These are phyloP conservation scores for Hericium coralloides DNA, from an alignment of 768 basidiomycete genomes.

Conservation along the genomic window DNA sequence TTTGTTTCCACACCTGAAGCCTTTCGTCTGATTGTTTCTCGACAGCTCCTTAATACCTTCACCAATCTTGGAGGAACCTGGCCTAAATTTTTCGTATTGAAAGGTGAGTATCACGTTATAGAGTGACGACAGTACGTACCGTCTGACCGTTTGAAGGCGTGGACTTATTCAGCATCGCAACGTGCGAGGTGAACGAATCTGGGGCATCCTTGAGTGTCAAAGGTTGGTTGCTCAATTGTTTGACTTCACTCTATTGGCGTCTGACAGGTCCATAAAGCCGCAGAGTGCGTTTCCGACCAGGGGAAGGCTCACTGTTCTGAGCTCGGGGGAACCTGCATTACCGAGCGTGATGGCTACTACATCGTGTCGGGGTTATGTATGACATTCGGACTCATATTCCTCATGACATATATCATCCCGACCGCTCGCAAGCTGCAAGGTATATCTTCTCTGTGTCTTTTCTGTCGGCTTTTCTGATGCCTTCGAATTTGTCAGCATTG, in stretches of 20 bases:
- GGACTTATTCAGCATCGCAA: slow-evolving; percentile 80
- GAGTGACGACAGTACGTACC: background rate
- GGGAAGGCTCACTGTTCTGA: slow-evolving; percentile 74
- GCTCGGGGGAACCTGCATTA: slow-evolving; percentile 72
- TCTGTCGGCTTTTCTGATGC: background rate
- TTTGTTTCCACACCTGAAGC: background rate
- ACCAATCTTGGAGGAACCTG: slow-evolving; percentile 97
- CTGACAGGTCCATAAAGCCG: slow-evolving; percentile 32
- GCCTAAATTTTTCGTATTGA: slow-evolving; percentile 95
- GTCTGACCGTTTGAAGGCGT: slow-evolving; percentile 44
- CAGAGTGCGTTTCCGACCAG: slow-evolving; percentile 88
- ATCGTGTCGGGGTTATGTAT: slow-evolving; percentile 75
- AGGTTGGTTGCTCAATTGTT: slow-evolving; percentile 30
- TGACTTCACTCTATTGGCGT: background rate
- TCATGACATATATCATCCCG: slow-evolving; percentile 74
- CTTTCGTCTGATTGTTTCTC: background rate
- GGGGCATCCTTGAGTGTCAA: slow-evolving; percentile 40
- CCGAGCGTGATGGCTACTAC: slow-evolving; percentile 89
- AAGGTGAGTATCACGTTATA: slow-evolving; percentile 41
- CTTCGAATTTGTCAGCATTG: slow-evolving; percentile 34
- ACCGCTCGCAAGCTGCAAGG: slow-evolving; percentile 82
- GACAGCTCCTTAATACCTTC: slow-evolving; percentile 87
- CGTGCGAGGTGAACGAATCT: slow-evolving; percentile 63
- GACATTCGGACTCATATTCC: slow-evolving; percentile 59
- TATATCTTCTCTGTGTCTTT: slow-evolving; percentile 27